Evolutionary conservation across 257 asterid species (phyloP).

Genomic region (Solanum neorickii): DNA sequence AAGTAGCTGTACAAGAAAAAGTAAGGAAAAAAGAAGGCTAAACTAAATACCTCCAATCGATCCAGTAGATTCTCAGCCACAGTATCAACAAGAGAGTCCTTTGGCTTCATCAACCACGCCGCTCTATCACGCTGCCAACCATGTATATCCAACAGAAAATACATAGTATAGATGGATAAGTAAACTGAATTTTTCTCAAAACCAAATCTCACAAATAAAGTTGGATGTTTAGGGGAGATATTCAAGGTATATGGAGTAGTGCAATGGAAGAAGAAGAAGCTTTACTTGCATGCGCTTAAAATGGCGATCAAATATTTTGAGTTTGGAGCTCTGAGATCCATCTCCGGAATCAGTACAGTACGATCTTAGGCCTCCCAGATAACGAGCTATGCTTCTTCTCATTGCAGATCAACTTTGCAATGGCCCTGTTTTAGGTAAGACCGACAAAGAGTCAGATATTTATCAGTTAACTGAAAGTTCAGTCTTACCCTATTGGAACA

Average conservation of each 20-base stretch:
- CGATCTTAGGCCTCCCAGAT: conserved; percentile 31
- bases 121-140: conserved; percentile 79
- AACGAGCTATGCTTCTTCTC: neutral
- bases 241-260: neutral
- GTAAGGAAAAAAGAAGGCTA: neutral
- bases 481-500: neutral
- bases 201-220: neutral
- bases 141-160: neutral
- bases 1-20: neutral
- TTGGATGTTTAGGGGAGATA: neutral
- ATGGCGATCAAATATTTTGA: conserved; percentile 74
- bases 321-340: conserved; percentile 38
- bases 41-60: conserved; percentile 64
- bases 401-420: neutral
- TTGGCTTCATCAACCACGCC: conserved; percentile 74
- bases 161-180: neutral
- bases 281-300: conserved; percentile 83
- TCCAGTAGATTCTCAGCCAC: conserved; percentile 87
- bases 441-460: neutral
- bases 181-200: neutral
- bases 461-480: neutral
- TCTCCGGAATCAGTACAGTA: conserved; percentile 32
- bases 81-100: conserved; percentile 63
- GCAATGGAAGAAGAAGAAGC: neutral
- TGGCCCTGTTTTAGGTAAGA: neutral